Percentiles rank a stretch among this genome's conserved stretches.
phyloP scores from a whole-genome alignment of 805 yeast genomes.

The Yarrowia deformans region DNA sequence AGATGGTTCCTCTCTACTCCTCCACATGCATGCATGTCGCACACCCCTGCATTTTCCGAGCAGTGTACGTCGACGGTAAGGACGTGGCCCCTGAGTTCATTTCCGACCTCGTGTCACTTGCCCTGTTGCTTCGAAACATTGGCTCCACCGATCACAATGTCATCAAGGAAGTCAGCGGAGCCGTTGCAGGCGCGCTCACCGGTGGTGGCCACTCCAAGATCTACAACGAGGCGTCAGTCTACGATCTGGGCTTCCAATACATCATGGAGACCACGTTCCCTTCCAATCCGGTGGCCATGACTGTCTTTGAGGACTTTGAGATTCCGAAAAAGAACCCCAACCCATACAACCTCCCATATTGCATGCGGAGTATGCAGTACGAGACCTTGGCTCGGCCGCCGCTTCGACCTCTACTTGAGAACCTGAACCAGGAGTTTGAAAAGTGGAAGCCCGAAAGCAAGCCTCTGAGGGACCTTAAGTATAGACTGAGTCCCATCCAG shows the following conservation, averaged over 20 bases:
- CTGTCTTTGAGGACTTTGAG: constrained; percentile 54
- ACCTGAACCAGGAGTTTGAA: constrained; percentile 74
- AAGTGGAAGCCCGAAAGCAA: constrained; percentile 89
- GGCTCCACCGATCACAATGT: constrained; percentile 89
- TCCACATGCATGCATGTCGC: constrained; percentile 79
- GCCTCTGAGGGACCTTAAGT: constrained; percentile 81
- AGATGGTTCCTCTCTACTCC: constrained; percentile 89
- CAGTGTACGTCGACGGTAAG: constrained; percentile 85
- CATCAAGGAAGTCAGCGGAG: constrained; percentile 77
- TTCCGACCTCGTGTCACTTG: constrained; percentile 72
- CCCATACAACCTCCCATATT: constrained; percentile 92
- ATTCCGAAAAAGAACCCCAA: constrained; percentile 67
- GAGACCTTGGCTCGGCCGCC: constrained; percentile 58
- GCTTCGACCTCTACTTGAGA: constrained; percentile 62
- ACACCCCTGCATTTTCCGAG: constrained; percentile 90
- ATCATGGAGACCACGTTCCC: constrained; percentile 76
- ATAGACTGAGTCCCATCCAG: constrained; percentile 67
- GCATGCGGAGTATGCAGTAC: constrained; percentile 79
- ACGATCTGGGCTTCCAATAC: constrained; percentile 77
- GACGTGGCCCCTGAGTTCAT: constrained; percentile 83
- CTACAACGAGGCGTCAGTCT: constrained; percentile 84
- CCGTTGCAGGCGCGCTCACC: constrained; percentile 87
- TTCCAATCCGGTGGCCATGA: constrained; percentile 47
- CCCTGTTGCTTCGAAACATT: constrained; percentile 73
- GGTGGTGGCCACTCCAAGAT: constrained; percentile 95